Base-by-base conservation (phyloP, 2,329 filamentous ascomycete genomes). In the Phialocephala sp. region DNA sequence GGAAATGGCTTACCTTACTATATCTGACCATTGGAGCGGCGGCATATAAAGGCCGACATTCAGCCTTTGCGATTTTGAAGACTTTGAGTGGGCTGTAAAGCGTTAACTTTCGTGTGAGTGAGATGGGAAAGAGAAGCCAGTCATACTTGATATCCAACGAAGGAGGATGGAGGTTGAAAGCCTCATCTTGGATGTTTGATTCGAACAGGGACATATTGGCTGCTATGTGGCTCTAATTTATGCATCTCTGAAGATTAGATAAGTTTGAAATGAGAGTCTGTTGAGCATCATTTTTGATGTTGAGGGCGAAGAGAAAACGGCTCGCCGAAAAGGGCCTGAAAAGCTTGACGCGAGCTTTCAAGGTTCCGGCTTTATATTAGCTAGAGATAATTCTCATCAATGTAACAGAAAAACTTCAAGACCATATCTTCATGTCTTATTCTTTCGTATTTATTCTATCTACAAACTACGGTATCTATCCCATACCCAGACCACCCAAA, bases 1-100 rank as follows among this genome's bases (percentile, higher is more conserved):
- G 35, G 32, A 66, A 35, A 32, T 36, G 9, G 58, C 60, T 35
- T 75, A 76, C 76, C 70, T 88, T 88, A 77, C 85, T 85, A 74
- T 87, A 90, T 67, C 88, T 81, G 62, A 90, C 88, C 88, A 90
- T 90, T n/a, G 88, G 88, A 15, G 88, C 88, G 55, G 83, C 86
- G 22, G 87, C 82, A 71, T 85, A 85, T 8, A 89, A 69, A 55
- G 87, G 84, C 66, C 83, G 80, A 39, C 82, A 79, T 68, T 87
- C 79, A 56, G 78, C 77, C 72, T 80, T 83, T 5, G 84, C 82
- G 50, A 81, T 74, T 69, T 87, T 83, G 70, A 89, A 89, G 59
- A 89, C 80, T 70, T 84, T 85, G 68, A 88, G 80, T 11, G 86
- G 86, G 73, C 86, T 87, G 11, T 20, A 12, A 2, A 27, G 9